Percentiles rank a stretch among this genome's conserved stretches.
These are phyloP conservation scores for Capniomyces stellatus DNA, from an alignment of 371 early-diverging fungal genomes.

Conservation along the genomic window DNA sequence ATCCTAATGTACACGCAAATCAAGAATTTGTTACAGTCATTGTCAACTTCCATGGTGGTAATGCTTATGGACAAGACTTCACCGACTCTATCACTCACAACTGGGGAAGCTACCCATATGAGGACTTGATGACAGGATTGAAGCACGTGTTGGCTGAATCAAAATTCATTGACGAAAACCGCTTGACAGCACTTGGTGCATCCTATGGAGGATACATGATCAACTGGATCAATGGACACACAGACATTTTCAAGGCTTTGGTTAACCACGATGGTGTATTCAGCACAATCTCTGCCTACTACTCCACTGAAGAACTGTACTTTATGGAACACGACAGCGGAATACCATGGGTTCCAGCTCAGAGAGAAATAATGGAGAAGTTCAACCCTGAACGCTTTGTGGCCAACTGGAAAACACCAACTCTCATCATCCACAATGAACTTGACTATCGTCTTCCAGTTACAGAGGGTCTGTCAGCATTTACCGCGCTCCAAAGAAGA, in stretches of 20 bases:
- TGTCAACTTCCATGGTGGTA: slow-evolving; percentile 61
- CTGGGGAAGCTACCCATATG: slow-evolving; percentile 59
- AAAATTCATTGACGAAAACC: slow-evolving; percentile 28
- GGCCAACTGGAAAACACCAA: slow-evolving; percentile 57
- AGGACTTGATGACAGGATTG: slow-evolving; percentile 47
- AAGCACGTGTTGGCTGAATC: slow-evolving; percentile 36
- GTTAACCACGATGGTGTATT: slow-evolving; percentile 73
- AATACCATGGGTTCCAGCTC: slow-evolving; percentile 44
- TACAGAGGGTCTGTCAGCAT: slow-evolving; percentile 53
- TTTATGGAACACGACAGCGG: slow-evolving; percentile 62
- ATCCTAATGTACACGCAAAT: slow-evolving; percentile 45
- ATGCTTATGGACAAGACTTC: slow-evolving; percentile 58
- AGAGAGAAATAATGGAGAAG: slow-evolving; percentile 34
- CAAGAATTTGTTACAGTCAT: slow-evolving; percentile 49
- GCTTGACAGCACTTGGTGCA: slow-evolving; percentile 52
- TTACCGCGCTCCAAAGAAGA: slow-evolving; percentile 56
- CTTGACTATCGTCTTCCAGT: slow-evolving; percentile 46
- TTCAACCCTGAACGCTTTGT: slow-evolving; percentile 54
- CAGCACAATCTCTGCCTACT: slow-evolving; percentile 36
- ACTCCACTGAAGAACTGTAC: slow-evolving; percentile 62
- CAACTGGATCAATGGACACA: slow-evolving; percentile 55
- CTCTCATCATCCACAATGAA: slow-evolving; percentile 53
- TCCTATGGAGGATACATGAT: slow-evolving; percentile 73
- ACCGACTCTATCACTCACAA: slow-evolving; percentile 43
- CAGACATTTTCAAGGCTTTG: slow-evolving; percentile 49